Evolutionary conservation across 805 yeast genomes (phyloP), one percentile per base, ranked within the genome.

Genomic region (Candida tibetensis): DNA sequence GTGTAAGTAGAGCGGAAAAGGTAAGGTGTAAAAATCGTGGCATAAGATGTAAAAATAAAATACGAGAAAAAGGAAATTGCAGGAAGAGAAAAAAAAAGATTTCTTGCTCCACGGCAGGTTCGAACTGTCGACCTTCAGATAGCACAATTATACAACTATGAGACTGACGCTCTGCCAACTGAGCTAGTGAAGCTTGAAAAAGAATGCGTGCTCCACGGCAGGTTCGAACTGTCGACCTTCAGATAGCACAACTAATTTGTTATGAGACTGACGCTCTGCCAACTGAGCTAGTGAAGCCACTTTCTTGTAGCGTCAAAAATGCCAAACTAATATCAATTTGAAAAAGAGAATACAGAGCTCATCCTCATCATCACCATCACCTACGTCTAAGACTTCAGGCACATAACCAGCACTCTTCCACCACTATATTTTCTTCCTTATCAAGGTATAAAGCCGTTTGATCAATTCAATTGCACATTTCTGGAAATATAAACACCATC

Each of bases 161-260:
- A 46, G 49, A 46, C 49, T 46, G 49, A 46, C 49, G 49, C 49
- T 46, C 49, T 46, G 41, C 49, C 49, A 37, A 46, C 49, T 46
- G 49, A 46, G 48, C 48, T 45, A 45, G 48, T 16, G 12, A 31
- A 9, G 17, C 17, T 17, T 32, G 22, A 28, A 22, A 34, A 35
- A 45, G 36, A 35, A 37, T 44, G 33, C 44, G 28, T 58, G 64
- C 64, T 58, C 64, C 64, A 55, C 64, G 64, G 64, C 61, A 58
- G 64, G 64, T 52, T 58, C 63, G 64, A 58, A 58, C 64, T 58
- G 61, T 58, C 64, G 64, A 58, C 64, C 64, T 58, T 58, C 64
- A 58, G 64, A 58, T 58, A 30, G 35, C 55, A 49, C 53, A 49
- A 40, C 39, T 17, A 16, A 26, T n/a, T 36, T 39, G 40, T 32